These are phyloP conservation scores for Xylariales sp. DNA, from an alignment of 2,329 filamentous ascomycete genomes.

Conservation along the genomic window DNA sequence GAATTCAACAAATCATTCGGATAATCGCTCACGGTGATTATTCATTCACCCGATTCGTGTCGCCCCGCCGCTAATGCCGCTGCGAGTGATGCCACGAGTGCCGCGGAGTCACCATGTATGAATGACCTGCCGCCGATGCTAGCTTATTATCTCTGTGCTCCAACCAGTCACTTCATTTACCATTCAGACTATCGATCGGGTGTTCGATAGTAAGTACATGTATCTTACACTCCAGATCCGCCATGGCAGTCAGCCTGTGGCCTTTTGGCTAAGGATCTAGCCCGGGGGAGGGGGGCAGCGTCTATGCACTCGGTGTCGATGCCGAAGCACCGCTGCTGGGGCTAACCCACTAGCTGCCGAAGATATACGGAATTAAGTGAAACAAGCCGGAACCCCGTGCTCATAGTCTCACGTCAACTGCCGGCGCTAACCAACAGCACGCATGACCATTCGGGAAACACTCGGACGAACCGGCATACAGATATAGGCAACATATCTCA, in stretches of 20 bases:
- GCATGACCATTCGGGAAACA: not conserved
- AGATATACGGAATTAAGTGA: slow-evolving; percentile 1
- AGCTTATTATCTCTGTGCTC: not conserved
- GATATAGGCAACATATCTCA: not conserved
- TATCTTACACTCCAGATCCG: not conserved
- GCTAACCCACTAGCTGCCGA: slow-evolving; percentile 8
- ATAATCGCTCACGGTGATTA: slow-evolving; percentile 19
- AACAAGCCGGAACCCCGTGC: slow-evolving; percentile 4
- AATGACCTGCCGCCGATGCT: slow-evolving; percentile 27
- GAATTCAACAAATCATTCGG: slow-evolving; percentile 16
- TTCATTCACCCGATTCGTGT: slow-evolving; percentile 18
- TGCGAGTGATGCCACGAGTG: slow-evolving; percentile 35
- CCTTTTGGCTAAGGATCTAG: slow-evolving; percentile 11
- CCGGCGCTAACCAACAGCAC: not conserved
- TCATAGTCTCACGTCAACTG: not conserved
- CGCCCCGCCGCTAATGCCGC: slow-evolving; percentile 13
- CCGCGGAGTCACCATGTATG: slow-evolving; percentile 17
- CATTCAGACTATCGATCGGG: not conserved
- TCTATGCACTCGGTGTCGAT: slow-evolving; percentile 5
- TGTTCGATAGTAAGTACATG: not conserved
- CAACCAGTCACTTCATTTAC: slow-evolving; percentile 16
- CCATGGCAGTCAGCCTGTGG: not conserved
- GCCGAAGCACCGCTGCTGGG: slow-evolving; percentile 16
- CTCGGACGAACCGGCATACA: slow-evolving; percentile 2
- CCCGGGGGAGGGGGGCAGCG: too few relatives aligned